These are phyloP conservation scores for Fusarium sp. DNA, from an alignment of 2,329 filamentous ascomycete species.

Conservation along the genomic window DNA sequence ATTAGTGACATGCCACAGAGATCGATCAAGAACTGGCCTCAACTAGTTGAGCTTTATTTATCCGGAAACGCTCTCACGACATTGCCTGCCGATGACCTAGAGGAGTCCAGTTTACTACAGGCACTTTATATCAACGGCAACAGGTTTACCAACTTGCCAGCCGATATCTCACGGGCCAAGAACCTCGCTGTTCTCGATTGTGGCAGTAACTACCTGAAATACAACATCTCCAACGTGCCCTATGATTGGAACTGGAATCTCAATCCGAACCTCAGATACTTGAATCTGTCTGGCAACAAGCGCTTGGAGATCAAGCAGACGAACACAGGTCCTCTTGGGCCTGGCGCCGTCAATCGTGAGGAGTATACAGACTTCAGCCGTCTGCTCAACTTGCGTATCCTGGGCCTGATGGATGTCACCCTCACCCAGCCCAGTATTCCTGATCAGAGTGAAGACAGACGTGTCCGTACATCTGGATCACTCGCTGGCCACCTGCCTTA, in stretches of 20 bases:
- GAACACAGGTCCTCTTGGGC: slow-evolving; percentile 56
- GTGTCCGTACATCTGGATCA: slow-evolving; percentile 97
- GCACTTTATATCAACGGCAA: slow-evolving; percentile 96
- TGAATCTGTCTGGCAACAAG: slow-evolving; percentile 97
- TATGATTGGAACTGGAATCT: slow-evolving; percentile 99
- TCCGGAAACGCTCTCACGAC: slow-evolving; percentile 95
- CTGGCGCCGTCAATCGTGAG: slow-evolving; percentile 66
- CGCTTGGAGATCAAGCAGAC: slow-evolving; percentile 87
- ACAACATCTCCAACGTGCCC: slow-evolving; percentile 98
- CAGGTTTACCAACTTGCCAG: slow-evolving; percentile 95
- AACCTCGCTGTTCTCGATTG: slow-evolving; percentile 93
- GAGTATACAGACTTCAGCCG: slow-evolving; percentile 87
- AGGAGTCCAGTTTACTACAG: slow-evolving; percentile 87
- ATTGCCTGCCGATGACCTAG: slow-evolving; percentile 90
- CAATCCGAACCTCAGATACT: slow-evolving; percentile 92
- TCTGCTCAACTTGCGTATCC: slow-evolving; percentile 81
- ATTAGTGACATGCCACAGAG: slow-evolving; percentile 91
- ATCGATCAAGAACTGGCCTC: slow-evolving; percentile 87
- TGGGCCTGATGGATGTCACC: slow-evolving; percentile 98
- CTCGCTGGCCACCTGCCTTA: slow-evolving; percentile 90
- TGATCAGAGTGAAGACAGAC: slow-evolving; percentile 92
- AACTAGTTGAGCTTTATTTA: slow-evolving; percentile 90
- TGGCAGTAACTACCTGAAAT: slow-evolving; percentile 93
- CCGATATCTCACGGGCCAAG: slow-evolving; percentile 92
- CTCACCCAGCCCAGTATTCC: slow-evolving; percentile 92